Percentiles rank a stretch among this genome's conserved stretches.
These are phyloP conservation scores for Penicillium antarcticum DNA, from an alignment of 495 filamentous ascomycete genomes.

Conservation along the genomic window DNA sequence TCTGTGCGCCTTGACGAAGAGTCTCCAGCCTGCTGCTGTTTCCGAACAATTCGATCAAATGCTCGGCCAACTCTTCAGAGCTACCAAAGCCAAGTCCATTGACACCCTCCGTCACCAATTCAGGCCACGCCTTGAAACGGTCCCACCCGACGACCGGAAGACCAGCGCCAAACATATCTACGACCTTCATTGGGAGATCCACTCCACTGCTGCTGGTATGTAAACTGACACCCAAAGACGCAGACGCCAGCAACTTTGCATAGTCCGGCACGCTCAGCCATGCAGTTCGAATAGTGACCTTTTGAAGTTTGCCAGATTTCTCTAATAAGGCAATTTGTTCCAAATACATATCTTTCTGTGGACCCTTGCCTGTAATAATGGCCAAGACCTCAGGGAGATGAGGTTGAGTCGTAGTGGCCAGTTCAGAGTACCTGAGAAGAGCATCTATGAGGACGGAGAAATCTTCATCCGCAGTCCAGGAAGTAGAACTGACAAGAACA, in stretches of 20 bases:
- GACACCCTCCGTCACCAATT: constrained; percentile 78
- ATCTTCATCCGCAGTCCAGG: constrained; percentile 96
- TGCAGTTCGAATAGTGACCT: constrained; percentile 70
- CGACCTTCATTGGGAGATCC: constrained; percentile 98
- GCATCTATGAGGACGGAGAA: constrained; percentile 87
- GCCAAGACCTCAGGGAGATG: constrained; percentile 65
- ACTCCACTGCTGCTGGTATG: constrained; percentile 93
- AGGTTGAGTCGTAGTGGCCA: constrained; percentile 29
- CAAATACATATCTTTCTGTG: constrained; percentile 73
- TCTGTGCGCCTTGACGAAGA: constrained; percentile 68
- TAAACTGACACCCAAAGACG: constrained; percentile 86
- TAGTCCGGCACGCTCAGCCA: constrained; percentile 85
- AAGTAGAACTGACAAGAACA: constrained; percentile 85
- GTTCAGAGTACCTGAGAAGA: constrained; percentile 65
- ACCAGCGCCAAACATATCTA: constrained; percentile 96
- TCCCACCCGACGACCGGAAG: constrained; percentile 86
- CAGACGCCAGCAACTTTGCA: constrained; percentile 77
- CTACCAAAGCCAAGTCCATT: constrained; percentile 82
- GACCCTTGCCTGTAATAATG: constrained; percentile 92
- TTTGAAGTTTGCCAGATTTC: constrained; percentile 54
- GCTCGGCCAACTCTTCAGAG: constrained; percentile 53
- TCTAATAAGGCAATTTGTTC: constrained; percentile 58
- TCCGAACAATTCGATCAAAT: constrained; percentile 62
- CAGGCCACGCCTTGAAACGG: constrained; percentile 78
- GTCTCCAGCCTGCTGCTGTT: constrained; percentile 50